Conservation (phyloP, 139 green algal species). For the Nannochloris sp. region DNA sequence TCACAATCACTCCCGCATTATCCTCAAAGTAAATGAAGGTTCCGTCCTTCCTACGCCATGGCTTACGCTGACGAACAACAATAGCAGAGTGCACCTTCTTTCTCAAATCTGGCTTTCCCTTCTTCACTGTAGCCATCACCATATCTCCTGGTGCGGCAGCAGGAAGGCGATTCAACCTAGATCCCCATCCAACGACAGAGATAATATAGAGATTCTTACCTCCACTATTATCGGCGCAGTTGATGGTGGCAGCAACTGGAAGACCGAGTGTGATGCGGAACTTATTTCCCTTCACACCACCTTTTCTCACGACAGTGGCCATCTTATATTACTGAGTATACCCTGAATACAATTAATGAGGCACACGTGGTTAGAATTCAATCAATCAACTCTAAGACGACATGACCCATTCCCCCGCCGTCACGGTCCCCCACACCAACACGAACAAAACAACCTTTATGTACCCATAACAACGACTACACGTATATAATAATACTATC, state of each 20-base stretch:
- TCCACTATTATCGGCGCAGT: constrained; percentile 87
- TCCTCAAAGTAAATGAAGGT: constrained; percentile 99
- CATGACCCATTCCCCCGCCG: no score
- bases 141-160: constrained; percentile 84
- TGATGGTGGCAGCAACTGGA: constrained; percentile 91
- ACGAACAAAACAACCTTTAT: no score
- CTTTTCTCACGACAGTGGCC: constrained; percentile 39
- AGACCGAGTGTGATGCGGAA: constrained; percentile 95
- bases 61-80: constrained; percentile 96
- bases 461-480: no score
- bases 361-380: no score
- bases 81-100: constrained; percentile 97
- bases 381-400: no score
- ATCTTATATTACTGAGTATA: constrained; percentile 22
- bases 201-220: constrained; percentile 99
- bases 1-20: constrained; percentile 99
- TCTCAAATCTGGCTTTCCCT: constrained; percentile 99
- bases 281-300: constrained; percentile 88
- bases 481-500: no score
- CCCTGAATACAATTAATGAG: not conserved
- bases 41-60: constrained; percentile 96
- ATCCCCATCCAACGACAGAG: constrained; percentile 82
- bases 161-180: constrained; percentile 93
- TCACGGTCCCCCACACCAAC: no score
- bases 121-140: constrained; percentile 99